A percentile compares a stretch with the other conserved stretches of the same genome.
Conservation (phyloP, 345 rosid species). For the Eucalyptus paniculata region DNA sequence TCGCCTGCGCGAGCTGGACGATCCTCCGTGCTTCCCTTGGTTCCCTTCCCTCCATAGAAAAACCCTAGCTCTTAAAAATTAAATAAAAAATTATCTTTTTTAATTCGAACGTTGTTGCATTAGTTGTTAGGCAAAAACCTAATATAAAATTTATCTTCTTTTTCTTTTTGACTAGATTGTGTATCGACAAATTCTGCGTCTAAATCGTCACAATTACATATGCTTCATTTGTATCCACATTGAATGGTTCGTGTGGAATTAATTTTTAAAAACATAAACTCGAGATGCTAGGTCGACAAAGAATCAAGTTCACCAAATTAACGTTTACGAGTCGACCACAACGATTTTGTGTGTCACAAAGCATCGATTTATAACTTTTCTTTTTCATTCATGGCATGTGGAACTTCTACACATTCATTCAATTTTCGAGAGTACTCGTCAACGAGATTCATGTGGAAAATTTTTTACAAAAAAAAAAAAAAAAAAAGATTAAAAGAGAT, state of each 20-base stretch:
- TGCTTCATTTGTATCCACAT: background rate
- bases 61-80: background rate
- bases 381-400: background rate
- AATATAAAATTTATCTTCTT: background rate
- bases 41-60: background rate
- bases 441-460: fast-evolving
- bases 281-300: background rate
- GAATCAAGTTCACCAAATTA: background rate
- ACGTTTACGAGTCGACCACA: fast-evolving
- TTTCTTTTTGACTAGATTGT: too few relatives aligned
- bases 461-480: background rate
- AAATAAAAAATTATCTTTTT: background rate
- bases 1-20: background rate
- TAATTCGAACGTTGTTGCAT: background rate
- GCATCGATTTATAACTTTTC: background rate
- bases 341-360: background rate
- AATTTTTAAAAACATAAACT: background rate
- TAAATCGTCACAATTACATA: too few relatives aligned
- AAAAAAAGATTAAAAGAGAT: background rate
- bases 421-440: background rate
- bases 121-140: background rate
- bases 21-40: background rate
- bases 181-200: fast-evolving
- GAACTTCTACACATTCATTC: too few relatives aligned
- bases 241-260: background rate